Evolutionary conservation across 1,284 basidiomycete genomes (phyloP), one percentile per base, ranked within the genome.

Genomic region (Sphaerobolus stellatus): DNA sequence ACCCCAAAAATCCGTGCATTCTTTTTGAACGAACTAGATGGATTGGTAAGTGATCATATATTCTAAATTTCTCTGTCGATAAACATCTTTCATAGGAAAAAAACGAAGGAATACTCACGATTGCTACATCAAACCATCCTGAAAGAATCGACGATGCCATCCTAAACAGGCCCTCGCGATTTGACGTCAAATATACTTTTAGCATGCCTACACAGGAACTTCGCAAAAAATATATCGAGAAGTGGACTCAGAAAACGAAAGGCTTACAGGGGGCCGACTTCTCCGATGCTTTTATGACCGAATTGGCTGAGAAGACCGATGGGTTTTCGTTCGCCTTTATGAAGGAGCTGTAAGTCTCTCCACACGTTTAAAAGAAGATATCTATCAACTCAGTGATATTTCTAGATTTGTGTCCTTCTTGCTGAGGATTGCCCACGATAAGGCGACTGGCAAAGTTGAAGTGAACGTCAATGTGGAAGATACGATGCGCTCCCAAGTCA

Each of bases 91-190:
- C 56, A 14, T 50, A 67, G 56, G 62, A 62, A 40, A 64, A 71
- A 31, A 76, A 76, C 48, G 72, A 75, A 48, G 75, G 75, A 0
- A 58, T 77, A 27, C 62, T 76, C 16, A 65, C 76, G 56, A 74
- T 79, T 58, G 76, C 72, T 6, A 77, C 77, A 1, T 77, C 76
- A 14, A 79, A 79, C 59, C 76, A 79, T 63, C 72, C 76, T 49
- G 76, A 78, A 54, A 63, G 66, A 8, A 73, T 79, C 47, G 76
- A 79, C 57, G 73, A 75, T n/a, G 72, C 74, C 3, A 64, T 79
- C 14, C 68, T 76, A 11, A 76, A 72, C 57, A 68, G 77, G 5
- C 77, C 77, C 1, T 76, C 74, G 7, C 69, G 77, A n/a, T 79
- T 79, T 58, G 76, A 79, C 59, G 67, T 76, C 25, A 78, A 78